phyloP scores from a whole-genome alignment of 75 land plant species.

The Sequoiadendron giganteum region DNA sequence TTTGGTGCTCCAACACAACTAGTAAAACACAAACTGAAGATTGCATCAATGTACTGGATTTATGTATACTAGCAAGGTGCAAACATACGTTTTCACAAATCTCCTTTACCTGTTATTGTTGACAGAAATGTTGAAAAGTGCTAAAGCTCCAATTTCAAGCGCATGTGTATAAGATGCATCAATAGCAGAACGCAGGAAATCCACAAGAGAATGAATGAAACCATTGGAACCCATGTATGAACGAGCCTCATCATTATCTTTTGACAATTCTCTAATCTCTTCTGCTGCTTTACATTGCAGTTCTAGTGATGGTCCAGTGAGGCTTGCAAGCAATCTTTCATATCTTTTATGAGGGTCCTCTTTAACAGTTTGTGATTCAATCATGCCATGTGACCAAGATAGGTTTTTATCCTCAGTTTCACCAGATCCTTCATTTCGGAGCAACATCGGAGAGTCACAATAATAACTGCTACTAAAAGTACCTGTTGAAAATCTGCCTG shows the following conservation, averaged over 20 bases:
- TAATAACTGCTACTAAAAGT: constrained; percentile 30
- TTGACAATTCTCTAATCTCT: constrained; percentile 58
- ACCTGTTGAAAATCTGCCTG: constrained; percentile 21
- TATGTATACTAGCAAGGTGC: not conserved
- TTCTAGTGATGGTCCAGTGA: constrained; percentile 42
- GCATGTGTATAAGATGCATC: constrained; percentile 38
- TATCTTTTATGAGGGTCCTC: constrained; percentile 31
- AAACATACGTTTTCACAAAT: not conserved
- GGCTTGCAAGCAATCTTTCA: constrained; percentile 43
- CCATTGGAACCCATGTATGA: constrained; percentile 76
- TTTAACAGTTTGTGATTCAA: constrained; percentile 14
- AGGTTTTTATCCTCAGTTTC: constrained; percentile 6
- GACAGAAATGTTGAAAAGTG: constrained; percentile 82
- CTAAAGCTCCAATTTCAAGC: constrained; percentile 70
- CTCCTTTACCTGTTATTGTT: constrained; percentile 77
- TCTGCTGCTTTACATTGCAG: constrained; percentile 54
- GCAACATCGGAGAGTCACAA: constrained; percentile 28
- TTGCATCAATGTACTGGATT: not conserved
- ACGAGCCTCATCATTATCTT: constrained; percentile 79
- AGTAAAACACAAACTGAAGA: not conserved
- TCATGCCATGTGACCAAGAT: constrained; percentile 15
- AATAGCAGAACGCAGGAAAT: constrained; percentile 51
- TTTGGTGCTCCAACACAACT: not conserved
- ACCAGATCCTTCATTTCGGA: not conserved
- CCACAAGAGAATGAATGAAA: constrained; percentile 63